These are phyloP conservation scores for Beauveria sp. DNA, from an alignment of 2,329 filamentous ascomycete species.

Conservation along the genomic window DNA sequence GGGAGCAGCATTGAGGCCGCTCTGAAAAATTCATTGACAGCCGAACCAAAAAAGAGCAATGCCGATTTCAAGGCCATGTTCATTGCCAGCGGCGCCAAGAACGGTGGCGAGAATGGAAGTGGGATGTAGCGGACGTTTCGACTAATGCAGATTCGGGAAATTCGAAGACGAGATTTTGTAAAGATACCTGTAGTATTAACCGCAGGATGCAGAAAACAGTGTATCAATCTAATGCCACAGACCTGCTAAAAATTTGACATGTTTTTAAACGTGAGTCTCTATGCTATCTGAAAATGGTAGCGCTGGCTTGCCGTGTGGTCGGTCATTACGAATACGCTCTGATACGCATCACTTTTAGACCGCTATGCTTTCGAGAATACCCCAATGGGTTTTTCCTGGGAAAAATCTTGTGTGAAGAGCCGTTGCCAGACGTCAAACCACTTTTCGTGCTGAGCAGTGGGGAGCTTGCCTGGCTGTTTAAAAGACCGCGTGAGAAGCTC, in stretches of 20 bases:
- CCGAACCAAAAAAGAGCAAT: constrained; percentile 45
- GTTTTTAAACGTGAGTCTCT: not conserved
- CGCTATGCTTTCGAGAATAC: constrained; percentile 23
- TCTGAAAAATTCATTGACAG: constrained; percentile 20
- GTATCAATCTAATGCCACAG: not conserved
- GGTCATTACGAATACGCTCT: not conserved
- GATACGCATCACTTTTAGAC: not conserved
- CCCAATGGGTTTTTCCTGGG: constrained; percentile 23
- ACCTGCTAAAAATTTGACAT: not conserved
- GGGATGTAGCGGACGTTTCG: not conserved
- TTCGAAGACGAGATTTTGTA: not conserved
- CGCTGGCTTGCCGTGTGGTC: not conserved
- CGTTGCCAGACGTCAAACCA: constrained; percentile 70
- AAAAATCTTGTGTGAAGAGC: constrained; percentile 52
- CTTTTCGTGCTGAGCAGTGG: constrained; percentile 59
- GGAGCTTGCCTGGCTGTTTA: constrained; percentile 55
- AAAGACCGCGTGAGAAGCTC: constrained; percentile 69
- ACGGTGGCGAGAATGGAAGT: not conserved
- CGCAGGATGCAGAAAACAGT: not conserved
- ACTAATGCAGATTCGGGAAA: not conserved
- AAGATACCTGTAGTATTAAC: not conserved
- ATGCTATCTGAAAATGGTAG: not conserved
- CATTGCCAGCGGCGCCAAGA: constrained; percentile 21
- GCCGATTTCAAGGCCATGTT: constrained; percentile 52
- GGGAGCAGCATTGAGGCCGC: constrained; percentile 17